Conservation (phyloP, 148 eudicot species). For the Nepenthes mirabilis region DNA sequence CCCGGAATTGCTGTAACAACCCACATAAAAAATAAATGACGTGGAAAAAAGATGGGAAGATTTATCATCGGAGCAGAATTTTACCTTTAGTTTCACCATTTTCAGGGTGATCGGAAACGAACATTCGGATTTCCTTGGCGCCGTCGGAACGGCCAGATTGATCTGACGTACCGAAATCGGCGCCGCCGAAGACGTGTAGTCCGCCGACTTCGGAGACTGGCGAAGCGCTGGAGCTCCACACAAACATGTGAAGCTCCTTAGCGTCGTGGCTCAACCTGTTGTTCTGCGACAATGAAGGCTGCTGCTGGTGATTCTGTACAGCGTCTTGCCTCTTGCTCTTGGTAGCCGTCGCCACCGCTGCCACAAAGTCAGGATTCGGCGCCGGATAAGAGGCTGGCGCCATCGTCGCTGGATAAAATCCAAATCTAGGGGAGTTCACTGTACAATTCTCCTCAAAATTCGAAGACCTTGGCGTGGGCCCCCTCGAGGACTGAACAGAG, state of each 20-base stretch:
- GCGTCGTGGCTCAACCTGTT: slow-evolving; percentile 36
- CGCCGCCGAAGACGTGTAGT: slow-evolving; percentile 67
- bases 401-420: slow-evolving; percentile 29
- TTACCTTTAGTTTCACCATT: slow-evolving; percentile 80
- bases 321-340: slow-evolving; percentile 1
- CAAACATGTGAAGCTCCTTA: slow-evolving; percentile 91
- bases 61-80: not conserved
- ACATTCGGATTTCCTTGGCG: slow-evolving; percentile 92
- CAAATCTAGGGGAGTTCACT: slow-evolving; percentile 49
- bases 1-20: slow-evolving; percentile 16
- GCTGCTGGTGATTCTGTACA: too few relatives aligned
- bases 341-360: slow-evolving; percentile 7
- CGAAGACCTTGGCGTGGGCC: slow-evolving; percentile 73
- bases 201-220: slow-evolving; percentile 83
- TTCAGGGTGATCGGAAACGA: slow-evolving; percentile 64
- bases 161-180: slow-evolving; percentile 47
- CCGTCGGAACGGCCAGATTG: slow-evolving; percentile 78
- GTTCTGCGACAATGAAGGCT: not conserved
- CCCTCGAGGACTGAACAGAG: slow-evolving; percentile 31
- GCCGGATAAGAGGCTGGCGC: slow-evolving; percentile 7
- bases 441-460: slow-evolving; percentile 64
- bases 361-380: slow-evolving; percentile 57
- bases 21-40: not conserved
- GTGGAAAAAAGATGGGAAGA: not conserved
- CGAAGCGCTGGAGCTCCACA: slow-evolving; percentile 87